phyloP scores from a whole-genome alignment of 768 basidiomycete genomes.

The Termitomyces sp. region DNA sequence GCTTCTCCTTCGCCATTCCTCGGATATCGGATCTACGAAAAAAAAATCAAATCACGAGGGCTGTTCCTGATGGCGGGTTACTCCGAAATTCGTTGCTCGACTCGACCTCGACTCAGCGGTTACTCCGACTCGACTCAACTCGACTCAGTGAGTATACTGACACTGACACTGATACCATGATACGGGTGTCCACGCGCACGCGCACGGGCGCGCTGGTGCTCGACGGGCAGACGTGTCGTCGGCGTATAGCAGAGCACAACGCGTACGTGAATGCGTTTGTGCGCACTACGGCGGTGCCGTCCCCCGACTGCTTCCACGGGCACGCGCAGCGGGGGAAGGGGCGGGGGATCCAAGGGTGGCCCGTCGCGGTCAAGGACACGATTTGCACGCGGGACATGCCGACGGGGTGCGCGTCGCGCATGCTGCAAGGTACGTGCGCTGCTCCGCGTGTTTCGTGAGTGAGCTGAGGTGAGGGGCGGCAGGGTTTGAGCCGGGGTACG shows the following conservation, averaged over 20 bases:
- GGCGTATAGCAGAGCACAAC: conserved; percentile 30
- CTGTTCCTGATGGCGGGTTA: too few species aligned
- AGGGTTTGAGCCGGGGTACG: conserved; percentile 79
- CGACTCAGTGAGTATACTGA: too few species aligned
- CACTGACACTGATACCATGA: too few species aligned
- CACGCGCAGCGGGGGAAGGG: neutral
- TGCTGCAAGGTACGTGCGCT: conserved; percentile 53
- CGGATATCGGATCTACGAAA: neutral
- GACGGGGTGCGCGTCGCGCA: conserved; percentile 71
- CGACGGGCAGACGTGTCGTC: conserved; percentile 1
- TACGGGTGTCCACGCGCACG: neutral
- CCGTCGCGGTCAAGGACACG: conserved; percentile 81
- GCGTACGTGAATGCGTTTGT: conserved; percentile 52
- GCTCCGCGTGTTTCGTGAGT: too few species aligned
- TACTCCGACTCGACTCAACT: too few species aligned
- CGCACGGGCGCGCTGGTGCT: neutral
- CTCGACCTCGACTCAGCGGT: too few species aligned
- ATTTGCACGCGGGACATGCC: conserved; percentile 64
- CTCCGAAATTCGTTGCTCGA: too few species aligned
- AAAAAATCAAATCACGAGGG: too few species aligned
- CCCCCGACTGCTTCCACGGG: neutral
- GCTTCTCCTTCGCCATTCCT: neutral
- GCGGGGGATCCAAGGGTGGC: conserved; percentile 30
- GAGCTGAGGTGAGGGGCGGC: neutral
- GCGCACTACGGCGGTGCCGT: conserved; percentile 15